phyloP scores from a whole-genome alignment of 2,329 filamentous ascomycete species.

The Penicillium freii region DNA sequence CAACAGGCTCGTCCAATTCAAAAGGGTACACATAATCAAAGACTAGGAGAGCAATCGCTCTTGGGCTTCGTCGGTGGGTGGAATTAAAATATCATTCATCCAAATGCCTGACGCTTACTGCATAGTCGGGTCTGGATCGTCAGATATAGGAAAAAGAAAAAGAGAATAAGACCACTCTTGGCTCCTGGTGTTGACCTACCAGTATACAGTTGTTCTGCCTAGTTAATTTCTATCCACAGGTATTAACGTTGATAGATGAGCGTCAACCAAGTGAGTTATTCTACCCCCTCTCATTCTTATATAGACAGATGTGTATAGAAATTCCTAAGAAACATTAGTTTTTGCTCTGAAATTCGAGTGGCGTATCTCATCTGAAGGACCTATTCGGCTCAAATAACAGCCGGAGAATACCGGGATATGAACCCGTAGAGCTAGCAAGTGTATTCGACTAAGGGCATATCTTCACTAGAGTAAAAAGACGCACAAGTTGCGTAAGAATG shows the following conservation, averaged over 20 bases:
- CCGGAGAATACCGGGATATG: background rate
- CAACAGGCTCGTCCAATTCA: background rate
- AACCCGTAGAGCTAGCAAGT: background rate
- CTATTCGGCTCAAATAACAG: background rate
- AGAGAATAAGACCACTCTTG: too few species aligned
- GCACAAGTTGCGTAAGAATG: background rate
- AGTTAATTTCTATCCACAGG: background rate
- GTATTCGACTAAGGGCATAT: background rate
- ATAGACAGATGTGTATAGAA: background rate
- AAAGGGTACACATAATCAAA: background rate
- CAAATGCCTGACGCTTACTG: background rate
- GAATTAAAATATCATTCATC: background rate
- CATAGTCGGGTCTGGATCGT: background rate
- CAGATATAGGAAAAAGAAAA: background rate
- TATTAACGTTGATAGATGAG: background rate
- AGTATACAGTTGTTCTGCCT: background rate
- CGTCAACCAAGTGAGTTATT: background rate
- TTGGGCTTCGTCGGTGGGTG: background rate
- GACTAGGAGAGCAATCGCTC: background rate
- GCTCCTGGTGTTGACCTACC: too few species aligned
- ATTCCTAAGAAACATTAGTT: background rate
- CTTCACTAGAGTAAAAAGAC: background rate
- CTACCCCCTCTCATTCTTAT: too few species aligned
- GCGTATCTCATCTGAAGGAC: background rate
- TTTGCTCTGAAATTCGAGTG: background rate